A percentile compares a stretch with the other conserved stretches of the same genome.
Evolutionary conservation across 768 basidiomycete genomes (phyloP).

Genomic region (Psilocybe cubensis): DNA sequence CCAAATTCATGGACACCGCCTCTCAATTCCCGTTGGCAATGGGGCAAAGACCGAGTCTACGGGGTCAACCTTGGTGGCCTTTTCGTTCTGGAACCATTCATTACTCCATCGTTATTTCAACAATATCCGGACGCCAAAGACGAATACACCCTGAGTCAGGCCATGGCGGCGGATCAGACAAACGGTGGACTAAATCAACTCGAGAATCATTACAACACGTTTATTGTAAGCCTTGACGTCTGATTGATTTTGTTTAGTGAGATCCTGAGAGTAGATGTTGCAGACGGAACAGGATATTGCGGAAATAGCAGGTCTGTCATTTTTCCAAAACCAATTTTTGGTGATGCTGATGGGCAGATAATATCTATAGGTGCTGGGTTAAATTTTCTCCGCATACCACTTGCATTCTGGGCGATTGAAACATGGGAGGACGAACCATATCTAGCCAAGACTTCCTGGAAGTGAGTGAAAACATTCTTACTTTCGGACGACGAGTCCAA

Average conservation of each 20-base stretch:
- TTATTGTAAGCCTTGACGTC: conserved; percentile 59
- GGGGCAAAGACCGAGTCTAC: conserved; percentile 57
- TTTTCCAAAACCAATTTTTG: neutral
- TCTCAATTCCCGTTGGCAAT: conserved; percentile 70
- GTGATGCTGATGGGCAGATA: neutral
- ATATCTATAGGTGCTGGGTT: conserved; percentile 61
- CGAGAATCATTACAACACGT: conserved; percentile 78
- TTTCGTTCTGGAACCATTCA: conserved; percentile 78
- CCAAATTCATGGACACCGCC: conserved; percentile 77
- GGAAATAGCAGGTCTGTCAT: conserved; percentile 62
- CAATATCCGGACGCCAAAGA: conserved; percentile 59
- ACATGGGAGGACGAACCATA: conserved; percentile 78
- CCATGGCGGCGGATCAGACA: conserved; percentile 65
- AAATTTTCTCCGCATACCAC: conserved; percentile 81
- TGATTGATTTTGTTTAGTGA: neutral
- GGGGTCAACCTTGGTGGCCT: conserved; percentile 78
- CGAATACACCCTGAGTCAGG: conserved; percentile 68
- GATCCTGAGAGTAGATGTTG: neutral
- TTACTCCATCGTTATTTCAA: conserved; percentile 64
- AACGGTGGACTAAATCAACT: conserved; percentile 63
- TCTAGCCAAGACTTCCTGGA: conserved; percentile 75
- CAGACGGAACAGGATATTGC: conserved; percentile 89
- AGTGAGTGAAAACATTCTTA: conserved; percentile 37
- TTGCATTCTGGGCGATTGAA: conserved; percentile 88
- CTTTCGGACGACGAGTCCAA: neutral